These are phyloP conservation scores for Boechera retrofracta DNA, from an alignment of 345 rosid genomes.

Conservation along the genomic window DNA sequence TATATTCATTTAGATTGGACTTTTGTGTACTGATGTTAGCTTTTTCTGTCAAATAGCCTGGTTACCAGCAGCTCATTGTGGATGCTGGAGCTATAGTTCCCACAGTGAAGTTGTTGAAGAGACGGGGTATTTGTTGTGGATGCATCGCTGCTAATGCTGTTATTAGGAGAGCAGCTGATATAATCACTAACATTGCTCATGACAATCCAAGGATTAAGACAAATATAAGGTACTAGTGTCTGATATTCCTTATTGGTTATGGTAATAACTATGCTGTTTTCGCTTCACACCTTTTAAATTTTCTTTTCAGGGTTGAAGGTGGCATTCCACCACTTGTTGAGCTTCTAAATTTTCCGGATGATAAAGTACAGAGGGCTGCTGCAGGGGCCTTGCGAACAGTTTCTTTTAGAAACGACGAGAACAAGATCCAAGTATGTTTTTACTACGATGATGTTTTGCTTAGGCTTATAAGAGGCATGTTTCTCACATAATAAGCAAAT, in stretches of 20 bases:
- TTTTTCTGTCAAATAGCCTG: slow-evolving; percentile 54
- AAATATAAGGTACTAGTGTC: slow-evolving; percentile 56
- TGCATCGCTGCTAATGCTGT: slow-evolving; percentile 45
- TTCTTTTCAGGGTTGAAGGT: slow-evolving; percentile 61
- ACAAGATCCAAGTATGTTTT: slow-evolving; percentile 60
- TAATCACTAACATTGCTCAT: slow-evolving; percentile 74
- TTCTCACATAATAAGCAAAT: slow-evolving; percentile 28
- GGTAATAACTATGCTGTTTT: not conserved
- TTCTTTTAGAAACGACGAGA: slow-evolving; percentile 78
- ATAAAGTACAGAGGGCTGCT: slow-evolving; percentile 78
- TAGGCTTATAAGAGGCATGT: not conserved
- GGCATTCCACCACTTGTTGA: slow-evolving; percentile 79
- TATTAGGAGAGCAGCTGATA: slow-evolving; percentile 78
- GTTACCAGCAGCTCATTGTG: slow-evolving; percentile 72
- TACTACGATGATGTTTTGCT: not conserved
- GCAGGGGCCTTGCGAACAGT: slow-evolving; percentile 80
- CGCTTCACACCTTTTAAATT: slow-evolving; percentile 9
- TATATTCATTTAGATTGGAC: not conserved
- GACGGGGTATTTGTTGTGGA: slow-evolving; percentile 38
- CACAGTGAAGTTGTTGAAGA: slow-evolving; percentile 62
- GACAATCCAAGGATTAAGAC: slow-evolving; percentile 69
- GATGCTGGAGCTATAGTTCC: slow-evolving; percentile 72
- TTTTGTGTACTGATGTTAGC: slow-evolving; percentile 12
- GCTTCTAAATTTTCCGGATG: slow-evolving; percentile 58
- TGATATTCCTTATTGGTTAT: slow-evolving; percentile 1